Percentiles rank a stretch among this genome's conserved stretches.
phyloP scores from a whole-genome alignment of 139 green algal species.

The Eudorina sp. region DNA sequence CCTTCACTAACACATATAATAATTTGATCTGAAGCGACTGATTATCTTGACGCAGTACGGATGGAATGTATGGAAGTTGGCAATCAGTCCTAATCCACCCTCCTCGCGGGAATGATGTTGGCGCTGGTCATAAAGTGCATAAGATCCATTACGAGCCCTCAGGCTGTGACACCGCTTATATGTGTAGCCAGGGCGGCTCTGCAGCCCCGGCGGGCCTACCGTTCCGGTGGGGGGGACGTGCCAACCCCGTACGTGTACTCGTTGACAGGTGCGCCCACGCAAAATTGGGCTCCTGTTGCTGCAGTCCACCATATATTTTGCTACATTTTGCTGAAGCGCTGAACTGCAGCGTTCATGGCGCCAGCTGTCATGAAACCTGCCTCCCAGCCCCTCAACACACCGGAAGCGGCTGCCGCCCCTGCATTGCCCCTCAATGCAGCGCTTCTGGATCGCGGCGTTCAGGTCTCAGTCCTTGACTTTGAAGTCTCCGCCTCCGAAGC shows the following conservation, averaged over 20 bases:
- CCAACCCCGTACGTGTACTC: neutral
- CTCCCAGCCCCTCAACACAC: neutral
- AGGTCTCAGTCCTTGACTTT: conserved; percentile 27
- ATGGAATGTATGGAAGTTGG: too few species aligned
- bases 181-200: neutral
- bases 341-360: neutral
- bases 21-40: too few species aligned
- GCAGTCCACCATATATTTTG: neutral
- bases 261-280: neutral
- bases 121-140: neutral
- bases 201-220: neutral
- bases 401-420: too few species aligned
- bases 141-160: neutral
- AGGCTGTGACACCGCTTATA: neutral
- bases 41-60: too few species aligned
- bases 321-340: neutral
- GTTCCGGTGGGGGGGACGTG: neutral
- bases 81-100: too few species aligned
- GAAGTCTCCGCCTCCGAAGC: conserved; percentile 21
- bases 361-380: neutral
- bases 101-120: conserved; percentile 29
- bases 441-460: neutral
- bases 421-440: neutral
- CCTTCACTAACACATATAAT: too few species aligned
- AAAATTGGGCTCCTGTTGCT: neutral